Base-by-base conservation (phyloP, 108 stramenopile species). In the Stephanodiscus minutulus region DNA sequence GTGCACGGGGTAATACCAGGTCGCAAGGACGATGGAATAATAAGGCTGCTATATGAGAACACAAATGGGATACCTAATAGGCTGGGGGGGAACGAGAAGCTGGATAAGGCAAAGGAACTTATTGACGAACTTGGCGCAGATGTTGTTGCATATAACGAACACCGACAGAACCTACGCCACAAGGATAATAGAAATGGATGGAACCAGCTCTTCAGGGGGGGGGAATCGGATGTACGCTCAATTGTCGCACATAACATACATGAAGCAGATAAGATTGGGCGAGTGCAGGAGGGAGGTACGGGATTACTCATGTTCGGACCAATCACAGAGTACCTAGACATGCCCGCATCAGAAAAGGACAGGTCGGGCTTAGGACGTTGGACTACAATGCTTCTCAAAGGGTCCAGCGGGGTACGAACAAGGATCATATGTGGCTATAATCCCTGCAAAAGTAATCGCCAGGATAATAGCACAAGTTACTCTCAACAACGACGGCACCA, bases 381-480 rank as follows among this genome's bases (percentile, higher is more conserved):
- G 53, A 54, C 53, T 1, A 11, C 24, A 1, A 54, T 54, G 53
- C 18, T 10, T 5, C 24, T 54, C 22, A 24, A 11, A 9, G 55
- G 53, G 21, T 5, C 5, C 1, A 28, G 39, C 10, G 67, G 67
- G 1, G 13, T 22, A 3, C 36, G 22, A 2, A 57, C 67, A 5
- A 24, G 55, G 54, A 41, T 68, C 2, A 22, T 68, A 0, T 55
- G 55, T 13, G 53, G 55, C 1, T 68, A 68, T 25, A 52, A 68
- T 8, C 67, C 67, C 0, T 68, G 67, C 20, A 5, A 1, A 0
- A 56, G n/a, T 28, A 12, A 33, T 3, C 29, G 12, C 29, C 2
- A 1, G 5, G 67, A 36, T 0, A 20, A 22, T 0, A 11, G 17
- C 8, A 57, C 67, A 0, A 56, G 37, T 13, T 68, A 57, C n/a